Conservation (phyloP, 768 basidiomycete species). For the Peribolospora kevripleyi region DNA sequence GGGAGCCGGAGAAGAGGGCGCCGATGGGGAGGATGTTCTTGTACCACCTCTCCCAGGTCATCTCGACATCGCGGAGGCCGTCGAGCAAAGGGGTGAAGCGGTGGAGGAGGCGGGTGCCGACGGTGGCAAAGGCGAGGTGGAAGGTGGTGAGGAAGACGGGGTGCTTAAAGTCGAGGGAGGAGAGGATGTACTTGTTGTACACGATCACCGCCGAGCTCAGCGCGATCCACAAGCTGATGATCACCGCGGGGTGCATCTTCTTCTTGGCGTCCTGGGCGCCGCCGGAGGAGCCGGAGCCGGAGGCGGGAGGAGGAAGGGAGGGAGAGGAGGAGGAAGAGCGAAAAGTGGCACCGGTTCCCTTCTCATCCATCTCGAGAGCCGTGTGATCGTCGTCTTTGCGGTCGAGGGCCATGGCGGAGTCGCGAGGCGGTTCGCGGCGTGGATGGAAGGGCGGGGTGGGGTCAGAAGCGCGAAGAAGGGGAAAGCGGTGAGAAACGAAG, state of each 20-base stretch:
- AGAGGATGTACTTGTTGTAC: conserved; percentile 10
- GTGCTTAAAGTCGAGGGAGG: conserved; percentile 47
- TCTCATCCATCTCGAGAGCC: no score
- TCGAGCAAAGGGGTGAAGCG: conserved; percentile 61
- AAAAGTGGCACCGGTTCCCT: no score
- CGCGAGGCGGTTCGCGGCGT: no score
- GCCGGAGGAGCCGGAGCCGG: not conserved
- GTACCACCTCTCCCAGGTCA: conserved; percentile 53
- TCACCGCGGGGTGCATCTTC: not conserved
- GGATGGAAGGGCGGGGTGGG: no score
- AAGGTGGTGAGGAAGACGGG: conserved; percentile 41
- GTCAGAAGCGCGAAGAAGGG: no score
- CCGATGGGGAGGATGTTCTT: conserved; percentile 82
- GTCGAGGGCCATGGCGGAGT: no score
- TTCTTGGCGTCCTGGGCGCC: not conserved
- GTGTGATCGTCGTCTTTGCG: no score
- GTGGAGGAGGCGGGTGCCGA: conserved; percentile 65
- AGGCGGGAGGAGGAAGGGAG: no score
- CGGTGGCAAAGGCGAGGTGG: conserved; percentile 22
- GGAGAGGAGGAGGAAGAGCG: no score
- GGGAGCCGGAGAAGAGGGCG: conserved; percentile 69
- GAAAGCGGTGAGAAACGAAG: no score
- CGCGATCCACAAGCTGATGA: conserved; percentile 4
- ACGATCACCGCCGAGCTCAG: conserved; percentile 1
- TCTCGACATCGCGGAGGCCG: conserved; percentile 44